Evolutionary conservation across 371 early-diverging fungal genomes (phyloP).

Genomic region (Mortierella sp.): DNA sequence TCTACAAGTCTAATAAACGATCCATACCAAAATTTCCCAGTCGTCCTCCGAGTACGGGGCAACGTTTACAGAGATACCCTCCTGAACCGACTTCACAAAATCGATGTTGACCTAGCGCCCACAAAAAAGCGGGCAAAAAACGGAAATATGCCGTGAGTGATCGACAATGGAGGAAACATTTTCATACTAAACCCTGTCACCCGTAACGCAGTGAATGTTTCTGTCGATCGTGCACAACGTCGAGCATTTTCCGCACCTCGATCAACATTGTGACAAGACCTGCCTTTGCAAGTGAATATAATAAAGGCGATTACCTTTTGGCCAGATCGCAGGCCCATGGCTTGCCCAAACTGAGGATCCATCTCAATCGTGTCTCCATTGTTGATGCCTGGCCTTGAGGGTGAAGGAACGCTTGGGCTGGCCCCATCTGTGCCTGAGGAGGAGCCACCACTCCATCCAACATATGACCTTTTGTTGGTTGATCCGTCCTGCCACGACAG

Average conservation of each 20-base stretch:
- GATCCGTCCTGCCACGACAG: slow-evolving; percentile 61
- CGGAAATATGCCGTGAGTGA: neutral
- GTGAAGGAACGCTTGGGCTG: slow-evolving; percentile 57
- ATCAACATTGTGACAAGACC: too few relatives aligned
- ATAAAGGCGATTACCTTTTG: slow-evolving; percentile 66
- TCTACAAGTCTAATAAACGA: neutral
- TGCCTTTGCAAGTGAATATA: neutral
- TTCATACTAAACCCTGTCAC: too few relatives aligned
- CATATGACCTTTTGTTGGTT: slow-evolving; percentile 61
- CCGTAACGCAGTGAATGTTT: too few relatives aligned
- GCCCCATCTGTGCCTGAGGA: slow-evolving; percentile 57
- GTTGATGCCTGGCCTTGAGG: slow-evolving; percentile 49
- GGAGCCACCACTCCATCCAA: slow-evolving; percentile 79
- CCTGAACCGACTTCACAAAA: slow-evolving; percentile 68
- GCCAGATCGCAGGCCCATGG: slow-evolving; percentile 73
- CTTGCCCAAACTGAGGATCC: slow-evolving; percentile 75
- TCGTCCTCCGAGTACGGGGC: slow-evolving; percentile 86
- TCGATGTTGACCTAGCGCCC: slow-evolving; percentile 76
- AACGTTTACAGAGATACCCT: slow-evolving; percentile 75
- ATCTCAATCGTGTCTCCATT: slow-evolving; percentile 74
- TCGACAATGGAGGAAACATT: neutral
- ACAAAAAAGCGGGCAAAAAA: neutral
- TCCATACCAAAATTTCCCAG: slow-evolving; percentile 85
- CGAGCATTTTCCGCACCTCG: too few relatives aligned
- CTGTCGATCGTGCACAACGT: too few relatives aligned